phyloP scores from a whole-genome alignment of 176 grass and related monocot genomes.

The Chloris gayana region DNA sequence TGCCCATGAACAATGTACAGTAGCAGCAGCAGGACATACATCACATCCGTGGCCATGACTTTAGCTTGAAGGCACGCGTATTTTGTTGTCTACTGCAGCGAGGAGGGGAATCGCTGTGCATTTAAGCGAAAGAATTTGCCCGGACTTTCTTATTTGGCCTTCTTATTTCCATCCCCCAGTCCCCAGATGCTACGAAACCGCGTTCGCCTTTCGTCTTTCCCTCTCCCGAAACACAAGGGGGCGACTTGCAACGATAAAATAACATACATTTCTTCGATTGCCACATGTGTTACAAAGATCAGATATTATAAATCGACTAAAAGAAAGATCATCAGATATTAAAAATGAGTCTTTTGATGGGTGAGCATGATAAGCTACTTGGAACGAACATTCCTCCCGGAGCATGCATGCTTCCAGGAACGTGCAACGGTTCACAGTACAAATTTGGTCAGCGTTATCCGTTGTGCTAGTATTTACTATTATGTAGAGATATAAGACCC shows the following conservation, averaged over 20 bases:
- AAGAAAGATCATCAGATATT: too few species aligned
- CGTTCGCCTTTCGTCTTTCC: slow-evolving; percentile 15
- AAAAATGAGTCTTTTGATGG: too few species aligned
- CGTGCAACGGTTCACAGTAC: background rate
- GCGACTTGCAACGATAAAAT: background rate
- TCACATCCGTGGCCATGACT: background rate
- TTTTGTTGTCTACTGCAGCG: slow-evolving; percentile 22
- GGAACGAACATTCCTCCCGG: slow-evolving; percentile 35
- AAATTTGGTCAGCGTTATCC: background rate
- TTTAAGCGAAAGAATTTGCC: slow-evolving; percentile 2
- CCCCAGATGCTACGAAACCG: slow-evolving; percentile 10
- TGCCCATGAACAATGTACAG: background rate
- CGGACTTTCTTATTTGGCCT: too few species aligned
- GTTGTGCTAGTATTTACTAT: too few species aligned
- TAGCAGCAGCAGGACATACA: background rate
- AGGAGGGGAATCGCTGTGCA: background rate
- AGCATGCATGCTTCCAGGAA: slow-evolving; percentile 31
- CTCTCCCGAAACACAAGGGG: background rate
- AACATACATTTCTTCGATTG: background rate
- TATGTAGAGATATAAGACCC: slow-evolving; percentile 7
- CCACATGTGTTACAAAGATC: background rate
- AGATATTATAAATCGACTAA: too few species aligned
- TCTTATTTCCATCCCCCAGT: too few species aligned
- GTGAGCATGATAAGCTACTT: background rate
- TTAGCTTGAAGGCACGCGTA: background rate